Evolutionary conservation across 306 rosid species (phyloP).

Genomic region (Dalbergia oliveri): DNA sequence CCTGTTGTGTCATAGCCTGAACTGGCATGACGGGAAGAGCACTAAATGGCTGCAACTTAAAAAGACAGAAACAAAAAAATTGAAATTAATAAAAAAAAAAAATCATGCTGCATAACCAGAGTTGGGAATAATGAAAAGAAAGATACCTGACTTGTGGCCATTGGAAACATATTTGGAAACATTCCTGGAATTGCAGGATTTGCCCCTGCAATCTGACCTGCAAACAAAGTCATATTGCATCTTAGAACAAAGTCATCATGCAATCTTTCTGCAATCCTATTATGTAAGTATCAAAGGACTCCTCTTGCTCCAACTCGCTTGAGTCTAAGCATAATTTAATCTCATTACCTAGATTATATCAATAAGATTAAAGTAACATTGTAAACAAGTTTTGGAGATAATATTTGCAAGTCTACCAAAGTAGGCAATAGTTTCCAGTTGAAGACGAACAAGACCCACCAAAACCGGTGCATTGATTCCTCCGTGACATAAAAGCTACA

Average conservation of each 20-base stretch:
- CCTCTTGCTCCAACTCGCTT: constrained; percentile 49
- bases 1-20: constrained; percentile 99
- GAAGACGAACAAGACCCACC: constrained; percentile 99
- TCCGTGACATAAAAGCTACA: constrained; percentile 98
- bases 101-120: not conserved
- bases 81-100: constrained; percentile 25
- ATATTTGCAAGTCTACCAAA: constrained; percentile 93
- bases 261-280: constrained; percentile 31
- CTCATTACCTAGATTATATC: constrained; percentile 50
- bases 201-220: constrained; percentile 92
- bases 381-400: constrained; percentile 70
- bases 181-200: constrained; percentile 88
- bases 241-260: constrained; percentile 42
- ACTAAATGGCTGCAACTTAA: constrained; percentile 73
- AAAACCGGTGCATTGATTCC: constrained; percentile 94
- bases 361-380: constrained; percentile 55
- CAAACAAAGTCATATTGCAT: constrained; percentile 43
- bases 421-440: constrained; percentile 85
- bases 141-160: constrained; percentile 86
- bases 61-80: constrained; percentile 21
- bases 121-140: constrained; percentile 13
- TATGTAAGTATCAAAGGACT: constrained; percentile 48
- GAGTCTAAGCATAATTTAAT: constrained; percentile 51
- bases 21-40: constrained; percentile 97
- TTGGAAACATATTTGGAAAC: constrained; percentile 90